Conservation (phyloP, 2,329 filamentous ascomycete species). For the Claviceps paspali region DNA sequence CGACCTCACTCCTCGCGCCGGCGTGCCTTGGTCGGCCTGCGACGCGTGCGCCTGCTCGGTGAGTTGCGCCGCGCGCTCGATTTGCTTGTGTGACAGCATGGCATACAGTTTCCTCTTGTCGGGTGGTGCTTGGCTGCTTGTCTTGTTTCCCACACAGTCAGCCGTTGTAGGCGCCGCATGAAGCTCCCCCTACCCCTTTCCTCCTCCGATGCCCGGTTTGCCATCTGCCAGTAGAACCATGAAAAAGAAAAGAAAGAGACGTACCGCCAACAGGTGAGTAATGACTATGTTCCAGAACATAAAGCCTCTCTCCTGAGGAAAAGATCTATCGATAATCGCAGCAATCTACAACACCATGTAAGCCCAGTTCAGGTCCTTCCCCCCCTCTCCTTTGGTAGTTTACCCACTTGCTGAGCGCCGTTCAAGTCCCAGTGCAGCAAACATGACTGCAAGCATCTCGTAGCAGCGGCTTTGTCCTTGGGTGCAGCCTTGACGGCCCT, state of each 20-base stretch:
- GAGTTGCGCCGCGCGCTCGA: conserved; percentile 32
- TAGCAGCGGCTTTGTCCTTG: conserved; percentile 25
- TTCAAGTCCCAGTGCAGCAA: conserved; percentile 38
- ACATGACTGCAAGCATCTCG: conserved; percentile 35
- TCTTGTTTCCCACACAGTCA: too few species aligned
- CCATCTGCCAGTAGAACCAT: too few species aligned
- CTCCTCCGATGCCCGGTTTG: too few species aligned
- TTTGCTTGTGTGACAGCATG: conserved; percentile 34
- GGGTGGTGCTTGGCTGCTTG: conserved; percentile 28
- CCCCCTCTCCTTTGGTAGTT: too few species aligned
- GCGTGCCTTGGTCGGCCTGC: conserved; percentile 8
- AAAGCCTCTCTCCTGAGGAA: conserved; percentile 30
- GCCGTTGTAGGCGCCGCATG: too few species aligned
- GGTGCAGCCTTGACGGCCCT: conserved; percentile 38
- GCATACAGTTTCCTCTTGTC: conserved; percentile 37
- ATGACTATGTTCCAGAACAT: conserved; percentile 41
- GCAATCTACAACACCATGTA: conserved; percentile 28
- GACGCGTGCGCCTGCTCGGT: conserved; percentile 21
- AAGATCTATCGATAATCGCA: conserved; percentile 34
- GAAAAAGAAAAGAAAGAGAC: conserved; percentile 9
- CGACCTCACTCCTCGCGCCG: conserved; percentile 21
- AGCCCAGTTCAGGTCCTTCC: too few species aligned
- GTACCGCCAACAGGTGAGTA: conserved; percentile 37
- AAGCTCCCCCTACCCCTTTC: too few species aligned
- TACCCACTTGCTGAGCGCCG: conserved; percentile 39